These are phyloP conservation scores for Prosopis cineraria DNA, from an alignment of 306 rosid genomes.

Conservation along the genomic window DNA sequence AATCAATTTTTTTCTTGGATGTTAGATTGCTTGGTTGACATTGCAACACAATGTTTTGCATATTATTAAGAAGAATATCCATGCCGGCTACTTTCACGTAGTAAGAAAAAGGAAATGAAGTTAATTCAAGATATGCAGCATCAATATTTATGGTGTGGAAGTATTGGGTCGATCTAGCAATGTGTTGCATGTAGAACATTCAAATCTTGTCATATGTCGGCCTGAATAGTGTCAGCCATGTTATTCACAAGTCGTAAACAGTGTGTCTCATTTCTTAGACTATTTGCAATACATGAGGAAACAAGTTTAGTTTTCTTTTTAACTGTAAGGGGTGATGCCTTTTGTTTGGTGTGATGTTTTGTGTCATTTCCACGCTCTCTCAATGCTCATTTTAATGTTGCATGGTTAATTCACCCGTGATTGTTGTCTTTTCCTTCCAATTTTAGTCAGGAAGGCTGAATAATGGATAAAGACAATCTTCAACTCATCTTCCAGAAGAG, in stretches of 20 bases:
- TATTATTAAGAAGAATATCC: neutral
- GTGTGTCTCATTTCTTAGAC: too few species aligned
- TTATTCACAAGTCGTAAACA: too few species aligned
- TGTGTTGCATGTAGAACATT: neutral
- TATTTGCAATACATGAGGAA: too few species aligned
- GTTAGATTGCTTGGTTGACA: neutral
- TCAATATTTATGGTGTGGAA: neutral
- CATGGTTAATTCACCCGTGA: constrained; percentile 2
- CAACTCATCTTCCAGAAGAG: constrained; percentile 9
- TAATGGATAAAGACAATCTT: constrained; percentile 30
- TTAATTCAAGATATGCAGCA: neutral
- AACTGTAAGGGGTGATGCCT: too few species aligned
- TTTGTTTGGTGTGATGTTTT: too few species aligned
- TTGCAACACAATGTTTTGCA: neutral
- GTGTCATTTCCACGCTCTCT: neutral
- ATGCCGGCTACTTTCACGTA: neutral
- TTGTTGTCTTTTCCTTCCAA: constrained; percentile 5
- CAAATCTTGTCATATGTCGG: neutral
- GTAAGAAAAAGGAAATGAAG: neutral
- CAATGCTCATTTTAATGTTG: neutral
- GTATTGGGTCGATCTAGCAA: neutral
- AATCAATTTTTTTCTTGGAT: too few species aligned
- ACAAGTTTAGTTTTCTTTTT: too few species aligned
- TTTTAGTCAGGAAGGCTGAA: constrained; percentile 39
- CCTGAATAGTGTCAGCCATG: too few species aligned